Conservation (phyloP, 768 basidiomycete species). For the Phanerochaete carnosa region DNA sequence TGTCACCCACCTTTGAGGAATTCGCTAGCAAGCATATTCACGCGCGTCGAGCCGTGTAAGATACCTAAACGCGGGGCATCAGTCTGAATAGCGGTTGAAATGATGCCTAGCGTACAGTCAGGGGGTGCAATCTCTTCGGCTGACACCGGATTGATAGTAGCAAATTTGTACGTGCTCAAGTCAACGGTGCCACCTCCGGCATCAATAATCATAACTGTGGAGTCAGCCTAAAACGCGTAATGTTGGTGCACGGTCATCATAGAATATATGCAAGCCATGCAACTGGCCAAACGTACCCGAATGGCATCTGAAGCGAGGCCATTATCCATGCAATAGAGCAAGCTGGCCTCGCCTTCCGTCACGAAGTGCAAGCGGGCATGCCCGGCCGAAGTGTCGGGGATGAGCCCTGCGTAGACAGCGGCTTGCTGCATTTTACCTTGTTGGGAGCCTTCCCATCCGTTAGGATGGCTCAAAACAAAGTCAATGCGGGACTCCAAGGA, state of each 20-base stretch:
- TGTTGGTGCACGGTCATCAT: too few species aligned
- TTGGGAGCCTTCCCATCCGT: constrained; percentile 63
- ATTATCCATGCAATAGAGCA: constrained; percentile 51
- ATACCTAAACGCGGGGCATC: constrained; percentile 27
- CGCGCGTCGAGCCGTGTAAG: constrained; percentile 38
- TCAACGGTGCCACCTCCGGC: constrained; percentile 46
- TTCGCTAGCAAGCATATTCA: constrained; percentile 32
- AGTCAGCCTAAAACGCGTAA: constrained; percentile 22
- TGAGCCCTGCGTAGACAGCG: constrained; percentile 48
- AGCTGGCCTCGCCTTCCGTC: constrained; percentile 61
- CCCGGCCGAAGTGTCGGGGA: constrained; percentile 36
- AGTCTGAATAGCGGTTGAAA: background rate
- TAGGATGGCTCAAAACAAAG: constrained; percentile 58
- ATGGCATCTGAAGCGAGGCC: constrained; percentile 19
- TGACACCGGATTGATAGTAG: background rate
- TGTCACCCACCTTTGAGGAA: constrained; percentile 27
- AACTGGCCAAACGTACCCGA: background rate
- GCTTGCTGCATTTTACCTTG: constrained; percentile 55
- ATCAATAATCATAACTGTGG: constrained; percentile 45
- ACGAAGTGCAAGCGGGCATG: constrained; percentile 48
- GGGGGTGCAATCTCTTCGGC: constrained; percentile 37
- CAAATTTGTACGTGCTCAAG: constrained; percentile 34
- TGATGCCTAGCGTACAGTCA: constrained; percentile 28
- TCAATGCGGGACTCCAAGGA: constrained; percentile 41
- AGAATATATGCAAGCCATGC: too few species aligned